Conservation (phyloP, 441 rosid genomes). For the Manihot esculenta region DNA sequence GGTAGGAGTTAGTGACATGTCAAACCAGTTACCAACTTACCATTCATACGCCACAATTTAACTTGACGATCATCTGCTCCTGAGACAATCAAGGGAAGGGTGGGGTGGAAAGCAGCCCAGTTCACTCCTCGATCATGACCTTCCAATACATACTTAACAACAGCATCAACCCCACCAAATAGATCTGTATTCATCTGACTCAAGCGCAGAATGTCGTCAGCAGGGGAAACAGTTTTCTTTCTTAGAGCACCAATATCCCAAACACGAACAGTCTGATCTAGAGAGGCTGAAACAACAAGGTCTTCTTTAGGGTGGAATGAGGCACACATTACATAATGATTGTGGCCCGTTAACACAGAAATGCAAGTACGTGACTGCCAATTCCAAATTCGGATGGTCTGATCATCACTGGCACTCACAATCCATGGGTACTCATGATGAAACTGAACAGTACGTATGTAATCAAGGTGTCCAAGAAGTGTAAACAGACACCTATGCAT, state of each 20-base stretch:
- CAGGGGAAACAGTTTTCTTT: conserved; percentile 87
- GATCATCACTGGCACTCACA: conserved; percentile 95
- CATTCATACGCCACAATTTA: conserved; percentile 89
- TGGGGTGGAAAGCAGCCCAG: conserved; percentile 96
- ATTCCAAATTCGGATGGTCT: conserved; percentile 88
- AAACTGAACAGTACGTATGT: conserved; percentile 84
- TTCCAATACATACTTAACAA: conserved; percentile 88
- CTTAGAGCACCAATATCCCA: conserved; percentile 90
- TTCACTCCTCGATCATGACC: conserved; percentile 96
- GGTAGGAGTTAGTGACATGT: neutral
- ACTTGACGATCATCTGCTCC: conserved; percentile 96
- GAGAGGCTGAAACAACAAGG: conserved; percentile 86
- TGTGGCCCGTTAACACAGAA: conserved; percentile 83
- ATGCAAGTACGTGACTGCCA: conserved; percentile 91
- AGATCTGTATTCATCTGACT: conserved; percentile 86
- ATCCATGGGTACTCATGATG: conserved; percentile 92
- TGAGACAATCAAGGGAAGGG: conserved; percentile 79
- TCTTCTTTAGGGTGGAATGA: conserved; percentile 92
- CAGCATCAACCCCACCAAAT: conserved; percentile 88
- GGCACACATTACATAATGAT: conserved; percentile 96
- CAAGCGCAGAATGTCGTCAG: conserved; percentile 77
- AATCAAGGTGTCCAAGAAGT: conserved; percentile 90
- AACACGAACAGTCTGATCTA: conserved; percentile 91
- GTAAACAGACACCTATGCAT: conserved; percentile 79
- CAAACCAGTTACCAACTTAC: conserved; percentile 31